A percentile compares a stretch with the other conserved stretches of the same genome.
Conservation (phyloP, 768 basidiomycete genomes). For the Tubosaeta sp. region DNA sequence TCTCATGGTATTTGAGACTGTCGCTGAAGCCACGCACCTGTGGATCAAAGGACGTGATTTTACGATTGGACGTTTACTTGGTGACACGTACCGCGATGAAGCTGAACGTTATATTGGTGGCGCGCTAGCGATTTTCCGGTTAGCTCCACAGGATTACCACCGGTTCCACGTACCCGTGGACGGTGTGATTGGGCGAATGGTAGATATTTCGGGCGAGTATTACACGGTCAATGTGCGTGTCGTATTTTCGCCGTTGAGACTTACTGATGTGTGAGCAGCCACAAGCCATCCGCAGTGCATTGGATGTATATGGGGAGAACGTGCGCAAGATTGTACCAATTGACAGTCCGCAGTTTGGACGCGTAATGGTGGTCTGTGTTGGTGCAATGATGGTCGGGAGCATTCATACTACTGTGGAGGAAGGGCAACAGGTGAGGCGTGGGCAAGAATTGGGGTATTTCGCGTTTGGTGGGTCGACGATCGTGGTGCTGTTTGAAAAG, state of each 20-base stretch:
- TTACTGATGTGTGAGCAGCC: constrained; percentile 44
- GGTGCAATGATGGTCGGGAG: constrained; percentile 97
- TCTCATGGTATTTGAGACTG: constrained; percentile 89
- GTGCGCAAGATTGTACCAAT: constrained; percentile 90
- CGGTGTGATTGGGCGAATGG: constrained; percentile 78
- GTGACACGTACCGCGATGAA: constrained; percentile 68
- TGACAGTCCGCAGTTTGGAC: constrained; percentile 83
- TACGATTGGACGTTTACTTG: constrained; percentile 72
- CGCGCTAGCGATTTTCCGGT: constrained; percentile 81
- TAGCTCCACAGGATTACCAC: constrained; percentile 95
- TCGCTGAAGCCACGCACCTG: constrained; percentile 77
- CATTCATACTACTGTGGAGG: constrained; percentile 81
- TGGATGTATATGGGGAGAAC: constrained; percentile 96
- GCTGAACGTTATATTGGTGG: constrained; percentile 74
- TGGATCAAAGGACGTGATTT: constrained; percentile 99
- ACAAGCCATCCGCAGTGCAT: constrained; percentile 84
- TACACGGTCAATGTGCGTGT: constrained; percentile 90
- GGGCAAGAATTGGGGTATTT: constrained; percentile 95
- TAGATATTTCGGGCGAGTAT: constrained; percentile 84
- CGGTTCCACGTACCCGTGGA: constrained; percentile 89
- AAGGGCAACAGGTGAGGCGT: constrained; percentile 74
- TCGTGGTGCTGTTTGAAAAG: constrained; percentile 87
- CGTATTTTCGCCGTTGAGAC: no score
- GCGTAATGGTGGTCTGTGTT: constrained; percentile 87
- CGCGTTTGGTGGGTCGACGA: constrained; percentile 93